These are phyloP conservation scores for Nemania diffusa DNA, from an alignment of 2,329 filamentous ascomycete genomes.

Conservation along the genomic window DNA sequence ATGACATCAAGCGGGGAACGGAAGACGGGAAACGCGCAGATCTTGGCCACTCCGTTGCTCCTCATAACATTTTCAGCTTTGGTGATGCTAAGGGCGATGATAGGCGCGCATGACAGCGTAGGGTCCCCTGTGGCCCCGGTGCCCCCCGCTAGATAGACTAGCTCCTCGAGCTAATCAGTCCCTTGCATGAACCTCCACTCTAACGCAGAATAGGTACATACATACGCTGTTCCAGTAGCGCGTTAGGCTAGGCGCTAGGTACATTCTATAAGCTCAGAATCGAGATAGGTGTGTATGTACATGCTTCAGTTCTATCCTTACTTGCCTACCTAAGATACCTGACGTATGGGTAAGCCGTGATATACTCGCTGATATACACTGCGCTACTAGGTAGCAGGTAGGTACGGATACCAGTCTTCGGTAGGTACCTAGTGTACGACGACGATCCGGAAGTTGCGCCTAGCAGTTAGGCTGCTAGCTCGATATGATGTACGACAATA, in stretches of 20 bases:
- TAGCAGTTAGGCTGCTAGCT: not conserved
- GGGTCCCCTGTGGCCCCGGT: too few relatives aligned
- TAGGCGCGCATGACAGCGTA: conserved; percentile 1
- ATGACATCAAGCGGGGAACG: conserved; percentile 13
- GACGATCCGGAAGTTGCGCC: not conserved
- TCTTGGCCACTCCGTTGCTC: not conserved
- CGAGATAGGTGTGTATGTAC: too few relatives aligned
- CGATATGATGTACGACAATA: not conserved
- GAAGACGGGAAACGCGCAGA: conserved; percentile 5
- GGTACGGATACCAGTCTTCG: too few relatives aligned
- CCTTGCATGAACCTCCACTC: conserved; percentile 10
- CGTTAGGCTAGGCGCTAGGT: too few relatives aligned
- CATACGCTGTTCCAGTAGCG: too few relatives aligned
- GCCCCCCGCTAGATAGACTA: too few relatives aligned
- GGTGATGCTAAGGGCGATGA: not conserved
- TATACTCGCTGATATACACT: too few relatives aligned
- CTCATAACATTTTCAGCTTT: not conserved
- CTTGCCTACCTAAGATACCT: too few relatives aligned
- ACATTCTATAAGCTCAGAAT: too few relatives aligned
- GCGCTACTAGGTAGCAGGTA: too few relatives aligned
- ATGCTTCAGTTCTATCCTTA: too few relatives aligned
- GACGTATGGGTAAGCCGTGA: too few relatives aligned
- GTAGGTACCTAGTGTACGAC: not conserved
- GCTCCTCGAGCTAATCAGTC: not conserved
- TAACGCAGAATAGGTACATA: not conserved